A percentile compares a stretch with the other conserved stretches of the same genome.
Conservation (phyloP, 768 basidiomycete genomes). For the Floccularia luteovirens region DNA sequence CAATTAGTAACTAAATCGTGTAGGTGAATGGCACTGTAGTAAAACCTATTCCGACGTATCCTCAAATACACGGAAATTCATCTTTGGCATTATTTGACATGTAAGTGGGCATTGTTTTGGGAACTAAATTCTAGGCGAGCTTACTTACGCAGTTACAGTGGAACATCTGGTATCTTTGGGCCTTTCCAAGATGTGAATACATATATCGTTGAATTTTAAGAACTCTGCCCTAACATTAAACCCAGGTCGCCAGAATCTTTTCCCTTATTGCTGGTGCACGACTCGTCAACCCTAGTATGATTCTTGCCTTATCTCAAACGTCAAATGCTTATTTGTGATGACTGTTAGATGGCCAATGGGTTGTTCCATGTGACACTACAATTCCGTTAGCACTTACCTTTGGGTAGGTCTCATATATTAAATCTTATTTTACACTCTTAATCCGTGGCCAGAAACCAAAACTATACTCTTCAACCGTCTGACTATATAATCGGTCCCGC, state of each 20-base stretch:
- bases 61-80: conserved; percentile 38
- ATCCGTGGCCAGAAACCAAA: conserved; percentile 9
- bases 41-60: conserved; percentile 57
- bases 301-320: not conserved
- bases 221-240: conserved; percentile 1
- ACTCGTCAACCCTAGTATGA: conserved; percentile 54
- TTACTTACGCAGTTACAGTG: conserved; percentile 30
- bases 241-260: conserved; percentile 62
- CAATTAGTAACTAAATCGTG: not conserved
- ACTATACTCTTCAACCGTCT: conserved; percentile 61
- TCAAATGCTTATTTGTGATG: not conserved
- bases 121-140: not conserved
- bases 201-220: not conserved
- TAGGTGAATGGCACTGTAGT: conserved; percentile 53
- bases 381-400: conserved; percentile 59
- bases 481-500: conserved; percentile 75
- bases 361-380: conserved; percentile 59
- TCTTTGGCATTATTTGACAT: conserved; percentile 70
- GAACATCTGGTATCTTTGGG: conserved; percentile 64
- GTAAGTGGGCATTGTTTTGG: conserved; percentile 30
- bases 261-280: conserved; percentile 53
- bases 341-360: conserved; percentile 59
- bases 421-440: not conserved
- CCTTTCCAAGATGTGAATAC: conserved; percentile 69
- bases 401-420: conserved; percentile 34